Evolutionary conservation across 2,329 filamentous ascomycete species (phyloP).

Genomic region (Cladosporium cucumerinum): DNA sequence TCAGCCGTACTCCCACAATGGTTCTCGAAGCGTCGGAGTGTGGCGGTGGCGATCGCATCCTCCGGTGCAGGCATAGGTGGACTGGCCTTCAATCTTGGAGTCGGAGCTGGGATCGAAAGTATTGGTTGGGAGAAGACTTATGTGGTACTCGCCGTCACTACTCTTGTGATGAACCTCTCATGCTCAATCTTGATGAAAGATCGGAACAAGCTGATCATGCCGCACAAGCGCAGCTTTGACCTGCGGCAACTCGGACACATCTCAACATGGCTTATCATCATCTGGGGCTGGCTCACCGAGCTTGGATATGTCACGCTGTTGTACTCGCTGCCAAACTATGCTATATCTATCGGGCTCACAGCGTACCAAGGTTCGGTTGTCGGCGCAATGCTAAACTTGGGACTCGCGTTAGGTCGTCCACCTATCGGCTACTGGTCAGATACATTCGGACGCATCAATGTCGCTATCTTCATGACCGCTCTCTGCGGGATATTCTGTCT

Average conservation of each 20-base stretch:
- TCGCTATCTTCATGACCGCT: constrained; percentile 25
- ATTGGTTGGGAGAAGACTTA: background rate
- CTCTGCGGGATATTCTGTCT: constrained; percentile 26
- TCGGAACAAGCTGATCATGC: constrained; percentile 30
- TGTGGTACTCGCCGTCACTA: background rate
- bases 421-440: constrained; percentile 25
- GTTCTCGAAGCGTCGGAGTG: constrained; percentile 64
- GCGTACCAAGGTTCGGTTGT: constrained; percentile 16
- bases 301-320: constrained; percentile 26
- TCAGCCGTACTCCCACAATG: constrained; percentile 67
- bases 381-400: constrained; percentile 26
- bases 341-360: background rate
- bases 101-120: constrained; percentile 62
- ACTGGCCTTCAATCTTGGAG: constrained; percentile 61
- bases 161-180: constrained; percentile 51
- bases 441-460: constrained; percentile 26
- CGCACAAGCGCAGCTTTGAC: constrained; percentile 21
- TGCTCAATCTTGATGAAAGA: constrained; percentile 63
- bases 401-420: constrained; percentile 27
- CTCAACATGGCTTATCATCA: constrained; percentile 23
- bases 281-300: constrained; percentile 27
- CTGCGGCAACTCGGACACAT: constrained; percentile 20
- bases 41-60: constrained; percentile 64
- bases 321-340: constrained; percentile 28
- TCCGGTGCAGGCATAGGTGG: constrained; percentile 71